Percentiles rank a stretch among this genome's conserved stretches.
Conservation (phyloP, 2,329 filamentous ascomycete species). For the Pseudonectria buxi region DNA sequence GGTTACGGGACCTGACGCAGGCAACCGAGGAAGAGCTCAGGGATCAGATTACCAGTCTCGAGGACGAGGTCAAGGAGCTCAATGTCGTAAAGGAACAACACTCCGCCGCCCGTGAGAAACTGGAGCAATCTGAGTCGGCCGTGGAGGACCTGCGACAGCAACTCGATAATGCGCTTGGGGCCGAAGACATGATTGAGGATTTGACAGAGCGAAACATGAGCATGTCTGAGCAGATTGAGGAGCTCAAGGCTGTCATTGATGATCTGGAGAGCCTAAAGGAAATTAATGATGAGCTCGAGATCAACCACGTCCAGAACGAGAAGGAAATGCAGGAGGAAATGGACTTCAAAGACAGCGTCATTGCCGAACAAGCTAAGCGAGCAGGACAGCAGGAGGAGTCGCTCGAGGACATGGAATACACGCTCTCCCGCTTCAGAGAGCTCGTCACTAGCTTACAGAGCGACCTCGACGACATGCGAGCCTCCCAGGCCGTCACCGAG, state of each 20-base stretch:
- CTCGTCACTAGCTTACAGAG: constrained; percentile 78
- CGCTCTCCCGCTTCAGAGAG: constrained; percentile 79
- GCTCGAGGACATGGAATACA: constrained; percentile 85
- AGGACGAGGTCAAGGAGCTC: constrained; percentile 66
- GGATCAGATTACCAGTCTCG: constrained; percentile 65
- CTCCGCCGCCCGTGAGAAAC: constrained; percentile 62
- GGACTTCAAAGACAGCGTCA: constrained; percentile 77
- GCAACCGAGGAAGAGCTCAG: constrained; percentile 76
- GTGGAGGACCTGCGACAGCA: constrained; percentile 86
- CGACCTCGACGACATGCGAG: constrained; percentile 85
- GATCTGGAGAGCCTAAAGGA: constrained; percentile 87
- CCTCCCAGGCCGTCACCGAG: constrained; percentile 87
- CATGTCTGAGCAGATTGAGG: constrained; percentile 75
- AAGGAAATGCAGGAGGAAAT: constrained; percentile 93
- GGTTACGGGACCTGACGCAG: constrained; percentile 79
- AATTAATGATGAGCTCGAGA: constrained; percentile 88
- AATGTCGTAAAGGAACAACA: constrained; percentile 62
- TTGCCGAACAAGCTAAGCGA: constrained; percentile 72
- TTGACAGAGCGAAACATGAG: constrained; percentile 81
- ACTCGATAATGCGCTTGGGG: constrained; percentile 78
- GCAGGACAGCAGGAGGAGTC: constrained; percentile 69
- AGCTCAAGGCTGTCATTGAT: constrained; percentile 73
- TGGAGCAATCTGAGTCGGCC: constrained; percentile 64
- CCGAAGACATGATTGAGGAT: constrained; percentile 91
- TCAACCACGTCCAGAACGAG: constrained; percentile 86